These are phyloP conservation scores for Colletotrichum plurivorum DNA, from an alignment of 2,329 filamentous ascomycete species.

Conservation along the genomic window DNA sequence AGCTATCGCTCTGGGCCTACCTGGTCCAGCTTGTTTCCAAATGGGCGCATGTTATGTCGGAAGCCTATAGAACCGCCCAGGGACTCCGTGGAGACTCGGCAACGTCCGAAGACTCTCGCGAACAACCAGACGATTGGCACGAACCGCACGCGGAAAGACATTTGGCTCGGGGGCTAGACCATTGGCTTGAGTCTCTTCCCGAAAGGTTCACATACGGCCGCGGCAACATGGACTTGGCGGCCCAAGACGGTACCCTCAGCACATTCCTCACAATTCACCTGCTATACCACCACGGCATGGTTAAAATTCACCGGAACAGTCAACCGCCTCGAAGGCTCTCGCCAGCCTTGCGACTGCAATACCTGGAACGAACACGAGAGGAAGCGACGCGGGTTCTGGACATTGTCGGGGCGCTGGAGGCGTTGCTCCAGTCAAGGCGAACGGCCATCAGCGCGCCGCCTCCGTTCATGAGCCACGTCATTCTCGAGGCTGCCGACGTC, in stretches of 20 bases:
- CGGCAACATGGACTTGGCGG: conserved; percentile 70
- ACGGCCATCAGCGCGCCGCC: conserved; percentile 60
- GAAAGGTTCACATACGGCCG: conserved; percentile 66
- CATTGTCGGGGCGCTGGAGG: conserved; percentile 59
- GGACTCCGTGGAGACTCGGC: not conserved
- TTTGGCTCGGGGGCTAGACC: conserved; percentile 49
- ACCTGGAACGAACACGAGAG: conserved; percentile 63
- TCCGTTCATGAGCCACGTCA: conserved; percentile 74
- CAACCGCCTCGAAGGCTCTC: conserved; percentile 56
- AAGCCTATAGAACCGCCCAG: conserved; percentile 59
- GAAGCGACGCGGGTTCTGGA: conserved; percentile 68
- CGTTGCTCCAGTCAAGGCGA: conserved; percentile 50
- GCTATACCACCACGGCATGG: conserved; percentile 74
- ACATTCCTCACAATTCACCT: conserved; percentile 76
- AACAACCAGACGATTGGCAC: not conserved
- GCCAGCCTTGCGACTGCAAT: conserved; percentile 56
- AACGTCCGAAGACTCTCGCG: not conserved
- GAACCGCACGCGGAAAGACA: conserved; percentile 55
- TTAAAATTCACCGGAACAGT: conserved; percentile 76
- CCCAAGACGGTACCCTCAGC: conserved; percentile 67
- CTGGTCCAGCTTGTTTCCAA: conserved; percentile 74
- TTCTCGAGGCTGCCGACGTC: conserved; percentile 76
- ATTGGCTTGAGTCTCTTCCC: conserved; percentile 72
- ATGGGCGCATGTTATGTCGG: conserved; percentile 75
- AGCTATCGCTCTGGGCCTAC: conserved; percentile 69